Evolutionary conservation across 1,139 yeast genomes (phyloP), one percentile per base, ranked within the genome.

Genomic region (Saccharomyces hybrid): DNA sequence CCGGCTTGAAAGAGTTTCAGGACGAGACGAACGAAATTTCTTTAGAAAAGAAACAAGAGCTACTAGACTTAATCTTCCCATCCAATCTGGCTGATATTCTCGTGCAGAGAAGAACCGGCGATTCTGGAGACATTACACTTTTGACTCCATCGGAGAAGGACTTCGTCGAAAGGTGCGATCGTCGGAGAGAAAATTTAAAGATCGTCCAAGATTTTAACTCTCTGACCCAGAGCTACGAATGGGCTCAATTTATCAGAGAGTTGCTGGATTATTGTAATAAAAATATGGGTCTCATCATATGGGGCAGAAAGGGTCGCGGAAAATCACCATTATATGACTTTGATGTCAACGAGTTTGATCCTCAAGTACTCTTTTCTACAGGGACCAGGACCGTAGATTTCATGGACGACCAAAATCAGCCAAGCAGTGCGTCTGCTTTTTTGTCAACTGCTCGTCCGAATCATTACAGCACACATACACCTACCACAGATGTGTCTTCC

Each of bases 1-100:
- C 97, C 0, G 96, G 96, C 0, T 73, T 91, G 59, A 88, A 86
- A 62, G 84, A 88, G 5, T 84, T 83, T 8, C 90, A 84, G 56
- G 72, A 84, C 58, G 49, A n/a, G 14, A 9, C 49, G 5, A 47
- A 38, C 13, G 50, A 51, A 16, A 56, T 63, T 3, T 56, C 60
- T 11, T 26, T 61, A 48, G 77, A 88, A 25, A 59, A 58, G 2
- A 78, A 83, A 61, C 78, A 78, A 57, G 93, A 86, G 53, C 80
- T 89, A 8, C 72, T 91, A 58, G 84, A 88, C 58, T 89, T 84
- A 63, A 78, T 91, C 51, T 86, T 93, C 61, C 95, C 96, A 0
- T 75, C 75, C 5, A 78, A 84, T 62, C 67, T 90, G 62, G 85
- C 81, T 48, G 79, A 79, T 49, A 70, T 75, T n/a, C 66, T 85